Evolutionary conservation across 192 early-diverging fungal species (phyloP).

Genomic region (Backusella tuberculispora): DNA sequence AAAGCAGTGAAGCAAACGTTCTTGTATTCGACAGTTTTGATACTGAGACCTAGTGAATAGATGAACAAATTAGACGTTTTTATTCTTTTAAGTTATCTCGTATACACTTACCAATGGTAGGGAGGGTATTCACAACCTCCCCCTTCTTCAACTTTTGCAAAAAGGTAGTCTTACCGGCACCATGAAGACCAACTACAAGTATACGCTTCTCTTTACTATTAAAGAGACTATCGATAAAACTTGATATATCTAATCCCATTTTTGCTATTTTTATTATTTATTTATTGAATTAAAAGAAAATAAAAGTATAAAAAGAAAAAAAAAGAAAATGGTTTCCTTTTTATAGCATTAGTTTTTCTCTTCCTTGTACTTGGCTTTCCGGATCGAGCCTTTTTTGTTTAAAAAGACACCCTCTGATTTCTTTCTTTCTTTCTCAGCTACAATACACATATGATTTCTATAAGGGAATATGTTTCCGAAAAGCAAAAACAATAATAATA

Average conservation of each 20-base stretch:
- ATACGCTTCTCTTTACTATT: slow-evolving; percentile 95
- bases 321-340: not conserved
- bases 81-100: not conserved
- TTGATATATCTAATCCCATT: slow-evolving; percentile 53
- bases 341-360: not conserved
- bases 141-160: slow-evolving; percentile 98
- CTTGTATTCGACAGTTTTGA: slow-evolving; percentile 97
- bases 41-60: slow-evolving; percentile 79
- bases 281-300: not conserved
- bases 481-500: too few relatives aligned
- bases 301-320: not conserved
- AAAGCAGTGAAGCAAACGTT: slow-evolving; percentile 64
- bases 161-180: slow-evolving; percentile 97
- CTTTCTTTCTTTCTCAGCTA: not conserved
- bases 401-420: not conserved
- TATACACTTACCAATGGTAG: slow-evolving; percentile 83
- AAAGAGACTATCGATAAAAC: slow-evolving; percentile 73
- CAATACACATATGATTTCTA: not conserved
- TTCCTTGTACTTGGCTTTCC: not conserved
- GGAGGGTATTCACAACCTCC: slow-evolving; percentile 97
- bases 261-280: not conserved
- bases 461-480: too few relatives aligned
- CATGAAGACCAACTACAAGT: slow-evolving; percentile 91
- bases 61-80: not conserved
- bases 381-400: not conserved